These are phyloP conservation scores for Geosiphon pyriformis DNA, from an alignment of 192 early-diverging fungal genomes.

Conservation along the genomic window DNA sequence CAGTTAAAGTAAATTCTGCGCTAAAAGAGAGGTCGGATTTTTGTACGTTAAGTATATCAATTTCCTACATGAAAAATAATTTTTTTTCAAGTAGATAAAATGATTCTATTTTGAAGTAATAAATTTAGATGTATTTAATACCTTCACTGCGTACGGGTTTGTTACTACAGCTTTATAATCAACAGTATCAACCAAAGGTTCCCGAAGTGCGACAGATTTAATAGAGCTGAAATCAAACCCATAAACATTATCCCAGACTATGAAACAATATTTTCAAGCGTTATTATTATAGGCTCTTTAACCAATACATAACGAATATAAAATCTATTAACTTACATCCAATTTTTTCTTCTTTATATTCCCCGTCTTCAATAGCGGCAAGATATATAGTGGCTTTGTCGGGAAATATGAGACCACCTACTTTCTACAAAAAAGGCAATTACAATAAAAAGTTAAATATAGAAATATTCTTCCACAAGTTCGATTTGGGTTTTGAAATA, in stretches of 20 bases:
- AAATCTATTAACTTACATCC: constrained; percentile 30
- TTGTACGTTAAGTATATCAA: constrained; percentile 67
- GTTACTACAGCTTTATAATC: constrained; percentile 63
- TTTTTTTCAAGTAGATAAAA: neutral
- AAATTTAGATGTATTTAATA: neutral
- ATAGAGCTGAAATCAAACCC: constrained; percentile 90
- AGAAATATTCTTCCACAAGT: too few relatives aligned
- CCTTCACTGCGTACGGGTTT: constrained; percentile 55
- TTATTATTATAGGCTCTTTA: neutral
- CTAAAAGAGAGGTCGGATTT: constrained; percentile 69
- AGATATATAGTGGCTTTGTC: constrained; percentile 65
- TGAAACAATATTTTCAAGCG: neutral
- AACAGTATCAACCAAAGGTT: constrained; percentile 81
- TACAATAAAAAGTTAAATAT: too few relatives aligned
- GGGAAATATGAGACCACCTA: constrained; percentile 59
- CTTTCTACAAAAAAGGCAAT: constrained; percentile 4
- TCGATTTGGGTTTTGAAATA: too few relatives aligned
- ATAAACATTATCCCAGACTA: constrained; percentile 87
- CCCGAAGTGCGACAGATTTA: constrained; percentile 65
- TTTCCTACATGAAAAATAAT: constrained; percentile 29
- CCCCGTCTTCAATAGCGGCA: constrained; percentile 70
- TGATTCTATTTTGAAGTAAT: neutral
- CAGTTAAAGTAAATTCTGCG: constrained; percentile 60
- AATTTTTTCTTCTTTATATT: constrained; percentile 73
- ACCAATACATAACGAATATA: neutral